Base-by-base conservation (phyloP, 2,329 filamentous ascomycete species). In the Iodosphaeria phyllophila region DNA sequence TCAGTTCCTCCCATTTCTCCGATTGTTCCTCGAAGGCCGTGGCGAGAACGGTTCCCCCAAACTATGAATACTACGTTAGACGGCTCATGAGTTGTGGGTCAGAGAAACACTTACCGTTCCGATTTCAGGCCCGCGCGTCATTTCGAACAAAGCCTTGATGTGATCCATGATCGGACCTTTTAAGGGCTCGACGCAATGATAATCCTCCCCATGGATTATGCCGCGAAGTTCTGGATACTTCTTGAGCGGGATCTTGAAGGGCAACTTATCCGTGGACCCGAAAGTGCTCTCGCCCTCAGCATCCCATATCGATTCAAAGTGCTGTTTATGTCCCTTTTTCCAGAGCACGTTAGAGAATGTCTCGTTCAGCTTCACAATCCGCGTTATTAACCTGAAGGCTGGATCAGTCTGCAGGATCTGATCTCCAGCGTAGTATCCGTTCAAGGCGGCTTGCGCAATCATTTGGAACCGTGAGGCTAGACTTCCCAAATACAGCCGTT, bases 21-120 rank as follows among this genome's bases (percentile, higher is more conserved):
- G 65, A 56, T 28, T 74, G 66, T 17, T 57, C 52, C 15, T 54
- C 53, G 40, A 74, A 68, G 0, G 51, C 44, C 0, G 38, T 46
- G 0, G 51, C 41, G 0, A 71, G 37, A 9, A 68, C 31, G 0
- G 43, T 33, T 0, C 45, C 41, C 8, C 44, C 39, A 18, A 56
- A 56, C 51, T 50, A 13, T 13, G 28, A 2, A 4, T 13, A 5
- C n/a, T 7, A 2, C 1, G 12, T 8, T 5, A 27, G 20, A 13
- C 22, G 20, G 0, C 8, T 4, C 10, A 18, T 15, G 14, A 8
- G 8, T 7, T n/a, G 9, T 6, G 2, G 17, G 8, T 10, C 3
- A 11, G 24, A 10, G 6, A 4, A 2, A 25, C 33, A 37, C 45
- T 36, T 29, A 52, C 52, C 4, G 55, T 68, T 1, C 64, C 66